phyloP scores from a whole-genome alignment of 352 stramenopile genomes.

The Phytophthora parvispora region DNA sequence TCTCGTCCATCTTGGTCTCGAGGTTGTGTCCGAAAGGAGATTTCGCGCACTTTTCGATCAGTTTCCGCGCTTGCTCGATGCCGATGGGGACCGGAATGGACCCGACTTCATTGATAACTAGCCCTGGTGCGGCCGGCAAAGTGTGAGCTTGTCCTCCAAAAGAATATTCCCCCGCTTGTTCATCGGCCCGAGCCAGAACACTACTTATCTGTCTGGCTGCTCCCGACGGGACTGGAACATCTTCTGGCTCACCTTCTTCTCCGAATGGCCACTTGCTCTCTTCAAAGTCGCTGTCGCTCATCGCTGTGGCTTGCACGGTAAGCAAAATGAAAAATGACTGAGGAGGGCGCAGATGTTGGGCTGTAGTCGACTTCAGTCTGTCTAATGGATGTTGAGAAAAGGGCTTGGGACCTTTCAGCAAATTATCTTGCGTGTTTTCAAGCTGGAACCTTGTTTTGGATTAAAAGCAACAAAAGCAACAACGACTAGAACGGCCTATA shows the following conservation, averaged over 20 bases:
- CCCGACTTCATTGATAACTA: slow-evolving; percentile 7
- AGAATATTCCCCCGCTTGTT: slow-evolving; percentile 4
- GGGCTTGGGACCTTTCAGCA: no score
- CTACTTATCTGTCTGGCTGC: slow-evolving; percentile 7
- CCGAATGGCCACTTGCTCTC: slow-evolving; percentile 4
- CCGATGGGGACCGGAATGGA: slow-evolving; percentile 13
- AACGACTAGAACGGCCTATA: no score
- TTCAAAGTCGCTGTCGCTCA: background rate
- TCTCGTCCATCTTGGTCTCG: slow-evolving; percentile 20
- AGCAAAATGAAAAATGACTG: background rate
- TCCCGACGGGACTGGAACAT: background rate
- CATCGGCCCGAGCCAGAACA: background rate
- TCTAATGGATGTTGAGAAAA: no score
- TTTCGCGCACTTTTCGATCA: slow-evolving; percentile 19
- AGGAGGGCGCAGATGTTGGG: background rate
- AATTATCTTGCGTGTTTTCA: no score
- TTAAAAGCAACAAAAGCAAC: no score
- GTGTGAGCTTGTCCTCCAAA: slow-evolving; percentile 3
- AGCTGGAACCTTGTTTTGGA: no score
- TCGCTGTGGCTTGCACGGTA: no score
- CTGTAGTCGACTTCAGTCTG: background rate
- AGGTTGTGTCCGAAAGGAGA: slow-evolving; percentile 23
- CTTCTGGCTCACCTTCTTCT: background rate
- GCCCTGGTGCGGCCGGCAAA: slow-evolving; percentile 1
- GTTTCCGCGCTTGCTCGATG: background rate